Evolutionary conservation across 768 basidiomycete species (phyloP), one percentile per base, ranked within the genome.

Genomic region (Amanita thiersii): DNA sequence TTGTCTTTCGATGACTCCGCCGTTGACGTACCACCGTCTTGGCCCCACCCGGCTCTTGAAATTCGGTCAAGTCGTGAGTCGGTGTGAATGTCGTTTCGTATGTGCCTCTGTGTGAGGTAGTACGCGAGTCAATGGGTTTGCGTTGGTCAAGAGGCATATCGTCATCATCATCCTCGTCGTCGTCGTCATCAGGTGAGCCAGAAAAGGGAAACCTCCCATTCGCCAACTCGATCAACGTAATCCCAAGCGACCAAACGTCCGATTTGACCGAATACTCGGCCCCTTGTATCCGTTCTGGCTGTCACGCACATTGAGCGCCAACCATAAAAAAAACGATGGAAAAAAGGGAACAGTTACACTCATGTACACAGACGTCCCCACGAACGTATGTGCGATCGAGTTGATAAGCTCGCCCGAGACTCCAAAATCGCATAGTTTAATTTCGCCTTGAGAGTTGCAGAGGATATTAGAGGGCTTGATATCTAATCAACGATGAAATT

Each of bases 201-300:
- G 89, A 81, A 66, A 98, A 99, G n/a, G 96, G 96, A 73, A 99
- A 99, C 26, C 91, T 84, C 6, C 93, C 96, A 21, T 94, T 77
- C 0, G 92, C 96, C 29, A 99, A 79, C 65, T 99, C 96, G 59
- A 98, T 92, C 37, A 99, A 72, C 4, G 92, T 87, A 55, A 99
- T 91, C 23, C 96, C 96, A 30, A 98, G 75, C 0, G 94, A 97
- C 96, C 96, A 99, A 3, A 98, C 94, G 53, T 99, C 96, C 2
- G 93, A 96, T 64, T 98, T 98, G 62, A 99, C 94, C 21, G 91
- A 91, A 61, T 99, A 98, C 56, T 89, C 87, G 1, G 91, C 91
- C 39, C 96, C 96, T 65, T 97, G 94, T 66, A 99, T 98, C 45
- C 96, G 91, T 57, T 99, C 96, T 17, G 96, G 96, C 96, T 99